phyloP scores from a whole-genome alignment of 73 alveolate genomes.

The Paramecium octaurelia region DNA sequence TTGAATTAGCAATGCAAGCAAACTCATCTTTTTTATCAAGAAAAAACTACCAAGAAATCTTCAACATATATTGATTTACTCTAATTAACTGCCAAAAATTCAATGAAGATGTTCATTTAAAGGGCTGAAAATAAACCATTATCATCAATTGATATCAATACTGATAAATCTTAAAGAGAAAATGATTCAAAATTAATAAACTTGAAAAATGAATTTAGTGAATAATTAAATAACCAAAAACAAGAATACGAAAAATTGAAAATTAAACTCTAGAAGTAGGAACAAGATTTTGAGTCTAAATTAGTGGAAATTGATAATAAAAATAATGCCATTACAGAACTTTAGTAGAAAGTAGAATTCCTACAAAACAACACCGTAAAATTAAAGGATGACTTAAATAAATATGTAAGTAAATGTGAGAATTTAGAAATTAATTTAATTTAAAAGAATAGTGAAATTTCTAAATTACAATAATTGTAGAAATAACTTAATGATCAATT shows the following conservation, averaged over 20 bases:
- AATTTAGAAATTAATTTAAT: conserved; percentile 18
- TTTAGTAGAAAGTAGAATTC: neutral
- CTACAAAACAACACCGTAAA: neutral
- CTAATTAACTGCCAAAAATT: conserved; percentile 11
- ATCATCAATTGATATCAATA: neutral
- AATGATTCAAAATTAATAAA: neutral
- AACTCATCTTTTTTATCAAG: conserved; percentile 34
- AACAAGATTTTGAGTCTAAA: neutral
- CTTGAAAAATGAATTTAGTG: neutral
- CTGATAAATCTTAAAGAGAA: neutral
- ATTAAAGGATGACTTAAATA: conserved; percentile 1
- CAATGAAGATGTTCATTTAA: conserved; percentile 34
- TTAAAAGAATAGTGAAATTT: conserved; percentile 5
- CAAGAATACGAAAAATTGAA: neutral
- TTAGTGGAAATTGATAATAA: neutral
- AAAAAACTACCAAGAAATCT: neutral
- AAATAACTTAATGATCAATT: neutral
- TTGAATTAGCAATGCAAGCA: neutral
- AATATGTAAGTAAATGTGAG: conserved; percentile 14
- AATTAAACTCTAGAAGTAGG: neutral
- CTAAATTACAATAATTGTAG: neutral
- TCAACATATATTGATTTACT: neutral
- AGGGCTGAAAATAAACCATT: conserved; percentile 17
- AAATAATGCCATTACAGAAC: neutral
- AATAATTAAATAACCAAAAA: neutral